Percentiles rank a stretch among this genome's conserved stretches.
Evolutionary conservation across 1,284 basidiomycete species (phyloP).

Genomic region (Calocybe gambosa): DNA sequence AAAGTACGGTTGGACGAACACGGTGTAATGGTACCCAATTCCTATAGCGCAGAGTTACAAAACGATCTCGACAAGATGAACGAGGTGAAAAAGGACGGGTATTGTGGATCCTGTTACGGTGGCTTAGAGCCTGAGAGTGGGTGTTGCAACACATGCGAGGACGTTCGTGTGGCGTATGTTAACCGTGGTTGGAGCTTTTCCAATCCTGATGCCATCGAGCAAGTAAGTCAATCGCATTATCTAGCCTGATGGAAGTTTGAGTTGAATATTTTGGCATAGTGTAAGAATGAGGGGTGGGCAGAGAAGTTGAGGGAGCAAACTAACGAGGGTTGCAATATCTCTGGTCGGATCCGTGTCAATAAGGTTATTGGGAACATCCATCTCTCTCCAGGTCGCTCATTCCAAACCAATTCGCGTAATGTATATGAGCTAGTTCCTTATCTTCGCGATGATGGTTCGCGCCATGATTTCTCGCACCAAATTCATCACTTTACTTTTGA

Average conservation of each 20-base stretch:
- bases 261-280: constrained; percentile 43
- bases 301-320: constrained; percentile 91
- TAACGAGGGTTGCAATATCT: constrained; percentile 91
- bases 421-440: constrained; percentile 96
- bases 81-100: constrained; percentile 53
- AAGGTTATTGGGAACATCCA: constrained; percentile 94
- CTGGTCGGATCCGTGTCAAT: constrained; percentile 90
- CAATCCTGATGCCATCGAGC: constrained; percentile 89
- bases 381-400: constrained; percentile 86
- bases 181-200: constrained; percentile 93
- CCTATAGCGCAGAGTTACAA: constrained; percentile 59
- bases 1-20: constrained; percentile 72
- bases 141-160: constrained; percentile 97
- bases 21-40: constrained; percentile 56
- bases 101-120: constrained; percentile 98
- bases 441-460: constrained; percentile 79
- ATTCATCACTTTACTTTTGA: constrained; percentile 83
- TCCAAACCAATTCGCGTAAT: constrained; percentile 81
- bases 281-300: constrained; percentile 91
- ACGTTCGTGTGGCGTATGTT: constrained; percentile 88
- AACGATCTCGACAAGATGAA: constrained; percentile 84
- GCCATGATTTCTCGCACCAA: constrained; percentile 91
- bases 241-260: constrained; percentile 3
- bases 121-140: constrained; percentile 75
- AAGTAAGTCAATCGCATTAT: constrained; percentile 44